Evolutionary conservation across 768 basidiomycete genomes (phyloP).

Genomic region (Asterophora parasitica): DNA sequence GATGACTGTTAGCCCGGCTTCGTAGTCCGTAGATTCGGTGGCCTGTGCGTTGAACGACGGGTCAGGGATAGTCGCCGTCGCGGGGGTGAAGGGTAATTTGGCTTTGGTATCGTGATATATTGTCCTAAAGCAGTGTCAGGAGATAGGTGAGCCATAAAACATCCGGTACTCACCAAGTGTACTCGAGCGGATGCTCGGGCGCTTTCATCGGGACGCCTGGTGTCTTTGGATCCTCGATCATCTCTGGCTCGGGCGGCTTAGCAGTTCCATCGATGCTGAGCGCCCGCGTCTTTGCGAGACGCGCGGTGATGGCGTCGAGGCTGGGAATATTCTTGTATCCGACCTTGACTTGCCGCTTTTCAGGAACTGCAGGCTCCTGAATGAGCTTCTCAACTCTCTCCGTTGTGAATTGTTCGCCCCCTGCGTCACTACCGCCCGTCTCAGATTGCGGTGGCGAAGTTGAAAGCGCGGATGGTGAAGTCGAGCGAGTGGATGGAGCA

Average conservation of each 20-base stretch:
- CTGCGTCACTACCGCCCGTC: slow-evolving; percentile 27
- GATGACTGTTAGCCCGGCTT: slow-evolving; percentile 80
- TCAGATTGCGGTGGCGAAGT: slow-evolving; percentile 43
- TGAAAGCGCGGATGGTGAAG: slow-evolving; percentile 53
- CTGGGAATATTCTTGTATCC: slow-evolving; percentile 89
- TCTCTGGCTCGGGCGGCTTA: slow-evolving; percentile 71
- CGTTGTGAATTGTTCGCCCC: slow-evolving; percentile 55
- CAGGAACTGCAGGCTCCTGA: slow-evolving; percentile 38
- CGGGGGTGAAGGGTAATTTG: slow-evolving; percentile 58
- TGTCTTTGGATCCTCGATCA: slow-evolving; percentile 80
- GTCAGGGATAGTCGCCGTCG: slow-evolving; percentile 25
- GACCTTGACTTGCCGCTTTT: slow-evolving; percentile 34
- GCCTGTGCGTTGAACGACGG: slow-evolving; percentile 33
- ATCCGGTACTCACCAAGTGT: slow-evolving; percentile 58
- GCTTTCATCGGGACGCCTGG: slow-evolving; percentile 66
- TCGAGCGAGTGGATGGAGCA: slow-evolving; percentile 59
- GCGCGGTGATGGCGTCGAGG: slow-evolving; percentile 80
- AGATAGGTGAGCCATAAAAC: neutral
- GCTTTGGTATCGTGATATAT: slow-evolving; percentile 87
- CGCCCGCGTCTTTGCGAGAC: slow-evolving; percentile 64
- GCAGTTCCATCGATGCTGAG: slow-evolving; percentile 61
- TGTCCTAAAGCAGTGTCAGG: slow-evolving; percentile 49
- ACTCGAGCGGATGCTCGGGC: slow-evolving; percentile 82
- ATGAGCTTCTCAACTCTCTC: slow-evolving; percentile 66
- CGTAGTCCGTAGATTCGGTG: slow-evolving; percentile 71